Percentiles rank a stretch among this genome's conserved stretches.
These are phyloP conservation scores for Crithidia acanthocephali DNA, from an alignment of 208 protist genomes.

Conservation along the genomic window DNA sequence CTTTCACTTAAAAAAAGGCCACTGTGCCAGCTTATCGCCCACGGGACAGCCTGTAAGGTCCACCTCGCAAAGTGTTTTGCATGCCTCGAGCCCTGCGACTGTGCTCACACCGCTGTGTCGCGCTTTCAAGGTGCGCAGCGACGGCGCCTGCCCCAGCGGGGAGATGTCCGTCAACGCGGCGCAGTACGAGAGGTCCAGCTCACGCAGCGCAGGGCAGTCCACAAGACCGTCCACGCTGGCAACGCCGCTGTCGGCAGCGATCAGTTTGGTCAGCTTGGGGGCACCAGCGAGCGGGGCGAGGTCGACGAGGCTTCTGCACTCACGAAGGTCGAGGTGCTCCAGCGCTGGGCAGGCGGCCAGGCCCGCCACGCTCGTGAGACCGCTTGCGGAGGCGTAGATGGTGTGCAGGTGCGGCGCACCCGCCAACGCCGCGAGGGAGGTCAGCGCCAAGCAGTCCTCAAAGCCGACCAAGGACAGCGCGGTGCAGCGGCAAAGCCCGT, in stretches of 20 bases:
- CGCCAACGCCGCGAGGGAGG: not conserved
- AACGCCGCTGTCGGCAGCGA: not conserved
- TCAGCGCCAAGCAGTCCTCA: slow-evolving; percentile 3
- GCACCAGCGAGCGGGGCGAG: slow-evolving; percentile 7
- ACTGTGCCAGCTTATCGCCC: not conserved
- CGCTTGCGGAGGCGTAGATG: slow-evolving; percentile 1
- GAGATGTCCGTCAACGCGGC: not conserved
- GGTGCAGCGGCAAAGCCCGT: slow-evolving; percentile 2
- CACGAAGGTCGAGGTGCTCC: slow-evolving; percentile 7
- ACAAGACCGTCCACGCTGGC: slow-evolving; percentile 6
- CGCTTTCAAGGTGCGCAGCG: slow-evolving; percentile 3
- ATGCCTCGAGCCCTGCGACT: not conserved
- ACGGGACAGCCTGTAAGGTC: not conserved
- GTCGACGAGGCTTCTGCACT: not conserved
- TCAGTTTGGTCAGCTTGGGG: not conserved
- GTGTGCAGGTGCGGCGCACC: slow-evolving; percentile 6
- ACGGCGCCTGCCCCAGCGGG: not conserved
- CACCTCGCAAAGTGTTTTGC: not conserved
- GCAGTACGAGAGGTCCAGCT: slow-evolving; percentile 8
- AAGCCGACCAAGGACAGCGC: slow-evolving; percentile 5
- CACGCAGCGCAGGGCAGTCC: not conserved
- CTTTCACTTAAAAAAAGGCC: not conserved
- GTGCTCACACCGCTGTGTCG: not conserved
- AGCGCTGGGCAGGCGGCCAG: slow-evolving; percentile 9
- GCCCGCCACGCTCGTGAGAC: not conserved